Evolutionary conservation across 1,284 basidiomycete genomes (phyloP).

Genomic region (Papiliotrema flavescens): DNA sequence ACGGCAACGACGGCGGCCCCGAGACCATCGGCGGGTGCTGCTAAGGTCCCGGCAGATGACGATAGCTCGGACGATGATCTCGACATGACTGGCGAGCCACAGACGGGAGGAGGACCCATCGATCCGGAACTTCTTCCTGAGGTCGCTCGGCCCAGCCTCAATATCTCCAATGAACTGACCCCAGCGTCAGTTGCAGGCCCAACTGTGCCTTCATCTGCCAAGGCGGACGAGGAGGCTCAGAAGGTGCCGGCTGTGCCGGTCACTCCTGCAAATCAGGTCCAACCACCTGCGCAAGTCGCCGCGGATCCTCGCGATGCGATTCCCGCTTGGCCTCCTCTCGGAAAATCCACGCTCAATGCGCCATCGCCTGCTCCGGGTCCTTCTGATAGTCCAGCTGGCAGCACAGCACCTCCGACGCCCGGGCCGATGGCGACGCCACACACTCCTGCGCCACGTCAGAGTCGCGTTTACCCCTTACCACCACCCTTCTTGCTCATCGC

Average conservation of each 20-base stretch:
- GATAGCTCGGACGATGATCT: constrained; percentile 29
- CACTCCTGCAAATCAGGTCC: too few species aligned
- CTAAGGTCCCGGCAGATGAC: too few species aligned
- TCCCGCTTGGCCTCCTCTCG: too few species aligned
- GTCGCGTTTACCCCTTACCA: constrained; percentile 26
- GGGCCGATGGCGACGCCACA: constrained; percentile 6
- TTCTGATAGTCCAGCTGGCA: neutral
- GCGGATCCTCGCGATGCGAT: too few species aligned
- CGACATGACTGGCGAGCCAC: constrained; percentile 34
- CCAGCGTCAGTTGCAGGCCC: neutral
- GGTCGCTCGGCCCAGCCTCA: too few species aligned
- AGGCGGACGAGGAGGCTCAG: too few species aligned
- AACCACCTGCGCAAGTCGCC: too few species aligned
- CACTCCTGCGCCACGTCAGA: constrained; percentile 12
- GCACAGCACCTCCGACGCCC: neutral
- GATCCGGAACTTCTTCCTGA: neutral
- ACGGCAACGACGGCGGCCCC: too few species aligned
- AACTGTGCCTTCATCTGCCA: neutral
- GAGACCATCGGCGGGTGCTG: too few species aligned
- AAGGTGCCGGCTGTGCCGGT: too few species aligned
- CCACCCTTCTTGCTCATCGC: constrained; percentile 42
- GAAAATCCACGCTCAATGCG: neutral
- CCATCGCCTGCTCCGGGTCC: neutral
- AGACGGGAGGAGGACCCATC: constrained; percentile 35
- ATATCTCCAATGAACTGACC: too few species aligned